These are phyloP conservation scores for Marasmius tenuissimus DNA, from an alignment of 1,284 basidiomycete species.

Conservation along the genomic window DNA sequence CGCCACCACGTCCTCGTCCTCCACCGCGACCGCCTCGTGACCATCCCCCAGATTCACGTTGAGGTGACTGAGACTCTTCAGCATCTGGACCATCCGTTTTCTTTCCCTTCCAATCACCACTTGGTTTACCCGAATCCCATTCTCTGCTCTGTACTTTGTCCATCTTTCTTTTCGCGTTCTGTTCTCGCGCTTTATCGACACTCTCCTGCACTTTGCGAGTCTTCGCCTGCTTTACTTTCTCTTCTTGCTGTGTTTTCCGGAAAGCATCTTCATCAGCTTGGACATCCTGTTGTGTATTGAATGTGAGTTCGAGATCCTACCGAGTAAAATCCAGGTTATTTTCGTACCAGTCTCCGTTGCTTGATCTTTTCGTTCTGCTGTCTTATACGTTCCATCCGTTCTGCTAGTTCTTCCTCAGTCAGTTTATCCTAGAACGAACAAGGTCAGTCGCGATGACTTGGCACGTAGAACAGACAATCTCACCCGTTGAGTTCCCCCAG, in stretches of 20 bases:
- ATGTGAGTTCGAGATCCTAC: no score
- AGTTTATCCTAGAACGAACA: constrained; percentile 60
- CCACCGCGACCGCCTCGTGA: constrained; percentile 25
- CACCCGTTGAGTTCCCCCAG: constrained; percentile 73
- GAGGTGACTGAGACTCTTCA: background rate
- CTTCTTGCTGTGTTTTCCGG: constrained; percentile 55
- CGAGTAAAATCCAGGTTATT: background rate
- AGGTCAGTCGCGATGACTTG: constrained; percentile 16
- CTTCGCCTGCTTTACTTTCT: constrained; percentile 33
- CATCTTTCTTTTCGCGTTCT: constrained; percentile 76
- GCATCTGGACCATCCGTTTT: constrained; percentile 4
- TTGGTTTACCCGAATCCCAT: constrained; percentile 78
- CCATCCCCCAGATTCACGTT: constrained; percentile 17
- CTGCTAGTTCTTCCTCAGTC: constrained; percentile 67
- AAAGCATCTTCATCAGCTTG: constrained; percentile 79
- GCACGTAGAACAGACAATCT: constrained; percentile 20
- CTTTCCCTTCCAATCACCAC: constrained; percentile 39
- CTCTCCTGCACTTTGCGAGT: constrained; percentile 50
- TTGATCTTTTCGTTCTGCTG: constrained; percentile 83
- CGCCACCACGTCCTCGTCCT: constrained; percentile 18
- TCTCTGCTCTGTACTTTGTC: constrained; percentile 75
- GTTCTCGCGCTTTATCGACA: constrained; percentile 67
- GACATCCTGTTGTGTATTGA: constrained; percentile 51
- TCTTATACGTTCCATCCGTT: constrained; percentile 72
- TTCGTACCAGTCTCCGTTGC: constrained; percentile 60